These are phyloP conservation scores for Gracilaria gracilis DNA, from an alignment of 23 red algal genomes.

Conservation along the genomic window DNA sequence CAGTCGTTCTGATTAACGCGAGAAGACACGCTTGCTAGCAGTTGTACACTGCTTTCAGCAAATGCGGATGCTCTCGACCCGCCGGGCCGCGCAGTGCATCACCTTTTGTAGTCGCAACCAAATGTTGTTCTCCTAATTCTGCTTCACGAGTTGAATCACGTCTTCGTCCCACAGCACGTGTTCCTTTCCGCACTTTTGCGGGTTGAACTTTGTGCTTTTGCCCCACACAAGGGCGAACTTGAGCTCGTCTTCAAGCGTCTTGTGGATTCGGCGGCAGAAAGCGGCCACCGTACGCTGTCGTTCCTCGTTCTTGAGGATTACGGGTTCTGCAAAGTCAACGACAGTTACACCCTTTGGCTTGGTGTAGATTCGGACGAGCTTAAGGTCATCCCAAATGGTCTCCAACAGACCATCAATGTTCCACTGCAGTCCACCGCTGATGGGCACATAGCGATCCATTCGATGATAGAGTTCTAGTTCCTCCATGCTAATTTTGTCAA, in stretches of 20 bases:
- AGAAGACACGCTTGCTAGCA: no score
- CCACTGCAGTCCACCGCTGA: constrained; percentile 85
- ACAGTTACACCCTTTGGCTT: constrained; percentile 91
- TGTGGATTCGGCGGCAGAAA: constrained; percentile 95
- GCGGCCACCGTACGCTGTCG: constrained; percentile 80
- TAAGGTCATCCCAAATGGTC: constrained; percentile 87
- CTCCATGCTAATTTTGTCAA: constrained; percentile 96
- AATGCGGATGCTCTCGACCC: no score
- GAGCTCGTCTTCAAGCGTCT: constrained; percentile 85
- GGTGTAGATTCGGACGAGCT: constrained; percentile 96
- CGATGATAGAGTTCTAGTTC: constrained; percentile 94
- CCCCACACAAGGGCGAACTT: constrained; percentile 96
- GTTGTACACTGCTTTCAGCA: not conserved
- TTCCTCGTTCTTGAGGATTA: constrained; percentile 90
- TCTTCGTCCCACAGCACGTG: constrained; percentile 96
- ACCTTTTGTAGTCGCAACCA: not conserved
- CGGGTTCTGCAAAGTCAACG: constrained; percentile 87
- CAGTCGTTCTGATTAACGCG: no score
- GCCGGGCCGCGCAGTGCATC: no score
- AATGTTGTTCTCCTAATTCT: not conserved
- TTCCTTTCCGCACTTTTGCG: constrained; percentile 96
- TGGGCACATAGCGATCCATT: constrained; percentile 86
- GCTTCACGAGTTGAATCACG: constrained; percentile 96
- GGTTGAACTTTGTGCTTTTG: constrained; percentile 90
- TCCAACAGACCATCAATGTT: constrained; percentile 97